phyloP scores from a whole-genome alignment of 1,284 basidiomycete species.

The Grifola frondosa region DNA sequence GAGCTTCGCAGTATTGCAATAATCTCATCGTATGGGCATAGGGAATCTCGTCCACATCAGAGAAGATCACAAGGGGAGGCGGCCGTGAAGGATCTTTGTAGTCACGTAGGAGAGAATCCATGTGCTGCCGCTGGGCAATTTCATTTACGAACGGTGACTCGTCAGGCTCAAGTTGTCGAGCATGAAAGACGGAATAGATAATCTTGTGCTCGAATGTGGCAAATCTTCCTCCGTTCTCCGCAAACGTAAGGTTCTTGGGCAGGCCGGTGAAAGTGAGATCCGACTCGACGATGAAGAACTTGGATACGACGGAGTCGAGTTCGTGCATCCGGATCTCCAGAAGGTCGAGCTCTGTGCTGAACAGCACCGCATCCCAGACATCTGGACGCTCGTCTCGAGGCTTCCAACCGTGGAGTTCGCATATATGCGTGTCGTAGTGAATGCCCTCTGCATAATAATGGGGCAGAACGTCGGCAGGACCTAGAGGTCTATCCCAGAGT shows the following conservation, averaged over 20 bases:
- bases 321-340: conserved; percentile 70
- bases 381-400: conserved; percentile 28
- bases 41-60: conserved; percentile 72
- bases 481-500: conserved; percentile 59
- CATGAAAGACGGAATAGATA: conserved; percentile 42
- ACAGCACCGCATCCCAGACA: conserved; percentile 56
- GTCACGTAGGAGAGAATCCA: conserved; percentile 44
- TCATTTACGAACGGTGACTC: conserved; percentile 43
- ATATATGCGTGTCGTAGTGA: conserved; percentile 43
- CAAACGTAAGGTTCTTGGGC: conserved; percentile 55
- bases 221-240: conserved; percentile 47
- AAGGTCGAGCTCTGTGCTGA: conserved; percentile 68
- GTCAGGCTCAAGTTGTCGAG: conserved; percentile 18
- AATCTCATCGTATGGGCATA: conserved; percentile 54
- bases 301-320: conserved; percentile 57
- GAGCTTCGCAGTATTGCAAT: conserved; percentile 58
- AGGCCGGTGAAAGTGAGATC: conserved; percentile 62
- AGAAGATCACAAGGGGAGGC: conserved; percentile 58
- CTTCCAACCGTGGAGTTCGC: conserved; percentile 57
- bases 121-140: conserved; percentile 35
- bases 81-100: conserved; percentile 33
- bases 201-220: conserved; percentile 54
- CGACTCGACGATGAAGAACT: conserved; percentile 68
- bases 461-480: conserved; percentile 45
- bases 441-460: conserved; percentile 61